A percentile compares a stretch with the other conserved stretches of the same genome.
Evolutionary conservation across 2,329 filamentous ascomycete genomes (phyloP).

Genomic region (Ophiosphaerella herpotricha): DNA sequence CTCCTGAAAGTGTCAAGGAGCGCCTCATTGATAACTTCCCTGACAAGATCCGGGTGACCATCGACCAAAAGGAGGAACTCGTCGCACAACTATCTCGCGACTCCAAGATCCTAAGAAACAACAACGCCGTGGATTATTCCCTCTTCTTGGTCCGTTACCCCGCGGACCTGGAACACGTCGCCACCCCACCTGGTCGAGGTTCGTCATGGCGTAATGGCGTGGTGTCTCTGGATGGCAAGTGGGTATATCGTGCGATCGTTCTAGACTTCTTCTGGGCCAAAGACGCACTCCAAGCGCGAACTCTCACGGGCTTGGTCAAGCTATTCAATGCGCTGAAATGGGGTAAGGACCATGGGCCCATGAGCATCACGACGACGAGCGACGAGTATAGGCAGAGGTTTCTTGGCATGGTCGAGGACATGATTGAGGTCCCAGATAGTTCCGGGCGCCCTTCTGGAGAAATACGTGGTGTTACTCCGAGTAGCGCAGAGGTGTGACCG

Average conservation of each 20-base stretch:
- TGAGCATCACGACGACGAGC: conserved; percentile 74
- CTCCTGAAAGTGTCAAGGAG: conserved; percentile 67
- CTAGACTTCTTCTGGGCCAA: conserved; percentile 82
- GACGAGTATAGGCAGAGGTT: conserved; percentile 68
- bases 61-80: conserved; percentile 61
- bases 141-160: conserved; percentile 70
- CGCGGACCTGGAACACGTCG: conserved; percentile 37
- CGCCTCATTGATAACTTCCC: conserved; percentile 70
- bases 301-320: conserved; percentile 68
- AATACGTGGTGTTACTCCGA: conserved; percentile 23
- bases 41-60: conserved; percentile 65
- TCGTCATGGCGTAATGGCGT: conserved; percentile 66
- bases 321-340: conserved; percentile 60
- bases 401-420: conserved; percentile 55
- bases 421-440: conserved; percentile 43
- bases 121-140: conserved; percentile 76
- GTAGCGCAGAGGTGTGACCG: conserved; percentile 9
- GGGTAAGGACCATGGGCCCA: conserved; percentile 67
- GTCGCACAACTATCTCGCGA: conserved; percentile 62
- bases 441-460: conserved; percentile 37
- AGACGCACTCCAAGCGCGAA: conserved; percentile 68
- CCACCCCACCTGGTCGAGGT: conserved; percentile 37
- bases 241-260: conserved; percentile 69
- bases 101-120: conserved; percentile 64
- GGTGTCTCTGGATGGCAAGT: conserved; percentile 64